Base-by-base conservation (phyloP, 768 basidiomycete species). In the Sutorius australiensis region DNA sequence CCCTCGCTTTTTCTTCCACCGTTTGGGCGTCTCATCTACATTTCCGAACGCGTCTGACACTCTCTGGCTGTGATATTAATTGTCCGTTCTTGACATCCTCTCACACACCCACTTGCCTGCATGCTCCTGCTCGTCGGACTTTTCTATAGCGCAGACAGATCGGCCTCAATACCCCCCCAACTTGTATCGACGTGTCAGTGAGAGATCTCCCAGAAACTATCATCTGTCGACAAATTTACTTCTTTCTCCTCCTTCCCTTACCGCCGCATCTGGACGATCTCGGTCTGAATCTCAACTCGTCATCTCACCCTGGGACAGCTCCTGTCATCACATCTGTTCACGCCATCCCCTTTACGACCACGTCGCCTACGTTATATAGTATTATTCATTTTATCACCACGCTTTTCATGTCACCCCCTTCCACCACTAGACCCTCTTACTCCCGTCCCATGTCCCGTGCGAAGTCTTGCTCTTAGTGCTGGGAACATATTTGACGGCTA, bases 261-360 rank as follows among this genome's bases (percentile, higher is more conserved):
- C 59, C 55, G 19, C 60, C 55, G 32, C 38, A 51, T 59, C 50
- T 62, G 34, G 57, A 2, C 43, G 57, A 60, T 63, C 56, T 55
- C 11, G 45, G 1, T 44, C 45, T 44, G 48, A 60, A 63, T 54
- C 62, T 61, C 56, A 28, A 1, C 45, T 31, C 54, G 19, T 38
- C 50, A 31, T 31, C 53, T 42, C 40, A 47, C 56, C 64, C 58
- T 63, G 54, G 51, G 62, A 65, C 60, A 64, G 51, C 58, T 58
- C 60, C 61, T 57, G 58, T 62, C 57, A 58, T 39, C 37, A 43
- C 37, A 21, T 38, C 37, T 36, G 37, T 56, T 34, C 46, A 52
- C 34, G 52, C 36, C 44, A 53, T 9, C 42, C 57, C 55, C 32
- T 57, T 56, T 57, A 41, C 55, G 55, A 50, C 55, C 55, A 57